Base-by-base conservation (phyloP, 2,329 filamentous ascomycete species). In the Colletotrichum sp. region DNA sequence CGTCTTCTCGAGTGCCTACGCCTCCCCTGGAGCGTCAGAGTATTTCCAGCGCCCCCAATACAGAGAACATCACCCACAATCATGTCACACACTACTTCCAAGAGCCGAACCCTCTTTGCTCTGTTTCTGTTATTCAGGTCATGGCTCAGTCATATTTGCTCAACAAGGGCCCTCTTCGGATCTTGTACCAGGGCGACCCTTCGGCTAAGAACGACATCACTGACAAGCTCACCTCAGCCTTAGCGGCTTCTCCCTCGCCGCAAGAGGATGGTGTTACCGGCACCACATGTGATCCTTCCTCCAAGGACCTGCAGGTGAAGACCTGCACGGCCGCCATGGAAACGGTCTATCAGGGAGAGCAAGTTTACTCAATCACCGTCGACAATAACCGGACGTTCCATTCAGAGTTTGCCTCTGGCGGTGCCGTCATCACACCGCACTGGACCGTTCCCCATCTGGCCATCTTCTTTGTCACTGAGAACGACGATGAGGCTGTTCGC, bases 401-500 rank as follows among this genome's bases (percentile, higher is more conserved):
- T 12, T 87, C 86, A 26, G 80, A 83, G 39, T 82, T 82, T 28
- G 80, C 81, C 13, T 81, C 83, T n/a, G 83, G 82, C 68, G 84
- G 83, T 8, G 84, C 85, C 71, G 80, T 83, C 66, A 80, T 89
- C 52, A 83, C 85, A 66, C 87, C 88, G 9, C 79, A 81, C 13
- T 90, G 88, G 87, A 83, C 84, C 28, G 80, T 89, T 8, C 88
- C 89, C 22, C 88, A 90, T 75, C 81, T 90, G 66, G 88, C 88
- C 34, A 81, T 90, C 63, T 87, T 90, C 76, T 90, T 87, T 79
- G 85, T 86, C 77, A 86, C 86, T 6, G 84, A 87, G 52, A 82
- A 83, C 55, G 88, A 89, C 69, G 83, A 85, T 66, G 76, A 80
- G 13, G 80, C 84, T 15, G 83, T 83, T 36, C 82, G 81, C 72